Base-by-base conservation (phyloP, 345 rosid species). In the Schrenkiella parvula region DNA sequence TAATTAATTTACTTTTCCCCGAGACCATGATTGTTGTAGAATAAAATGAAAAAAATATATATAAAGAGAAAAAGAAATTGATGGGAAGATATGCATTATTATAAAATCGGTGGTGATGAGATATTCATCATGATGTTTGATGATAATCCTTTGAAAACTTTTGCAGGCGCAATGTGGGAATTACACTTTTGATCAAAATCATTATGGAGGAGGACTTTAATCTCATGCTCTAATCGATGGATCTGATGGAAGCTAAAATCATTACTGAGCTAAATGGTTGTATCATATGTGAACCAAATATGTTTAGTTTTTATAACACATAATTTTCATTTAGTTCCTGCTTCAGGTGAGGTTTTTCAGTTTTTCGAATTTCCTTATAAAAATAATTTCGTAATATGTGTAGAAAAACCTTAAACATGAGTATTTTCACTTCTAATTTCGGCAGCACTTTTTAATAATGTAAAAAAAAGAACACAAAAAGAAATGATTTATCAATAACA, bases 81-180 rank as follows among this genome's bases (percentile, higher is more conserved):
- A 55, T 67, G 46, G 54, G 47, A 74, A 66, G 22, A 66, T 3
- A 50, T 47, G 31, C 46, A 67, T 74, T 51, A 68, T 50, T 67
- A 74, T 67, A 60, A 60, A 74, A 74, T 51, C 73, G 61, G n/a
- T 50, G 35, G 48, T 59, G 73, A 74, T 67, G 68, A 74, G 68
- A 68, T 74, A 66, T 67, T 50, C 63, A 74, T 67, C 62, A 74
- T 74, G 31, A 67, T 67, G 79, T 67, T 68, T 39, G 51, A 56
- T 47, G 23, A 56, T n/a, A n/a, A n/a, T 57, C 25, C 42, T 29
- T 66, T 48, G 66, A 58, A 48, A 66, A 66, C 62, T 74, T 74
- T 74, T 39, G 62, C 68, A 57, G 53, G 29, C 37, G 62, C 55
- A 29, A 59, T 59, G 21, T 66, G 46, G 72, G 29, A 74, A 50